Evolutionary conservation across 2,329 filamentous ascomycete species (phyloP), one percentile per base, ranked within the genome.

Genomic region (Lasiodiplodia hormozganensis): DNA sequence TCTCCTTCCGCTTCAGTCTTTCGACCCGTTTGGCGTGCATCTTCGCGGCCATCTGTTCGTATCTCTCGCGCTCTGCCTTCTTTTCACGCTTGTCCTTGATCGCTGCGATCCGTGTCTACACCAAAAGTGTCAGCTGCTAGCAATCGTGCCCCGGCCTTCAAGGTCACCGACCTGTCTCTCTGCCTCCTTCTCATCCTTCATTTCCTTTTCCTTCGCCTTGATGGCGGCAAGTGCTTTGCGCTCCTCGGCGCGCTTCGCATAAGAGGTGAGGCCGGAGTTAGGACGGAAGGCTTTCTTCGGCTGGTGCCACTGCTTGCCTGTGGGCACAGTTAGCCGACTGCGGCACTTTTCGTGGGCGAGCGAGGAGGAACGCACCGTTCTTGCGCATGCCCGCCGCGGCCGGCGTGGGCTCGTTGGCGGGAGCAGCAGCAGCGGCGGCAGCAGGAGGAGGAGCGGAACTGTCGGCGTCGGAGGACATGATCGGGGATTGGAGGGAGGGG

Each of bases 21-120:
- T 99, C 96, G 14, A 98, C 91, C 70, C 94, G 87, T 86, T 97
- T 98, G 82, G 88, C 89, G 84, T 98, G 95, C 96, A 99, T 98
- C 85, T 96, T 98, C 83, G 94, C 93, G 23, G 94, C 95, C 88
- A 99, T 88, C 85, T 94, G 93, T 80, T 94, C 93, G 78, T 95
- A 98, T 73, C 95, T 86, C 76, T 94, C 93, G 81, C 92, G 94
- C 85, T 98, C 96, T 75, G 93, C 94, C 86, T 97, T 98, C 65
- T 90, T 92, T 23, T 89, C 91, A 73, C 93, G 88, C 81, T 91
- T 94, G 72, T 97, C 93, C 76, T 92, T 94, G 77, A 98, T 92
- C 12, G 87, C 87, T 76, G 94, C 87, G 67, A 96, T 89, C 73
- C 90, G 89, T 77, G 87, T 86, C 92, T 97, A 76, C 66, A 71